These are phyloP conservation scores for Xylaria arbuscula DNA, from an alignment of 2,329 filamentous ascomycete genomes.

Conservation along the genomic window DNA sequence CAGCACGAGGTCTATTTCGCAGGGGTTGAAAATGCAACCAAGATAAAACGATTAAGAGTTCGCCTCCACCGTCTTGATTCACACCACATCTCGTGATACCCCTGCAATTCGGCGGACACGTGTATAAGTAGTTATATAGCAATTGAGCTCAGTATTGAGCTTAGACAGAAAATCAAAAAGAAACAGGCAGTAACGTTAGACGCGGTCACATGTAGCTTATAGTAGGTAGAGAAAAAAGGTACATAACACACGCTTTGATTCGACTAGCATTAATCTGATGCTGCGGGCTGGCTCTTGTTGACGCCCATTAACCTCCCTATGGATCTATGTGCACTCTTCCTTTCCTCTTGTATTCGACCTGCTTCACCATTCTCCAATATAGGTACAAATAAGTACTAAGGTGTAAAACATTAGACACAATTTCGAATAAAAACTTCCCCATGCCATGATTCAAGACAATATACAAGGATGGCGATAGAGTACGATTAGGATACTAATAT, in stretches of 20 bases:
- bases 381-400: conserved; percentile 39
- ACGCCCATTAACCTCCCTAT: neutral
- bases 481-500: conserved; percentile 23
- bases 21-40: too few relatives aligned
- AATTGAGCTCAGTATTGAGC: neutral
- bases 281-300: neutral
- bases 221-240: neutral
- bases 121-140: neutral
- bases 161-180: neutral
- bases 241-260: conserved; percentile 24
- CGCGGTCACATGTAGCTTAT: neutral
- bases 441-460: conserved; percentile 33
- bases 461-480: conserved; percentile 31
- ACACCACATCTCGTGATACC: neutral
- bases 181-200: neutral
- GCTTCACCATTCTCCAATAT: conserved; percentile 28
- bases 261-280: conserved; percentile 18
- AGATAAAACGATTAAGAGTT: too few relatives aligned
- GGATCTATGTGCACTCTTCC: conserved; percentile 17
- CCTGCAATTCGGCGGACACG: neutral
- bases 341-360: conserved; percentile 16
- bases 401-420: conserved; percentile 37
- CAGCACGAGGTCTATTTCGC: too few relatives aligned
- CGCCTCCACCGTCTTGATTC: neutral
- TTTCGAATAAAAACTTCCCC: conserved; percentile 27